Evolutionary conservation across 768 basidiomycete genomes (phyloP).

Genomic region (Phlegmacium glaucopus): DNA sequence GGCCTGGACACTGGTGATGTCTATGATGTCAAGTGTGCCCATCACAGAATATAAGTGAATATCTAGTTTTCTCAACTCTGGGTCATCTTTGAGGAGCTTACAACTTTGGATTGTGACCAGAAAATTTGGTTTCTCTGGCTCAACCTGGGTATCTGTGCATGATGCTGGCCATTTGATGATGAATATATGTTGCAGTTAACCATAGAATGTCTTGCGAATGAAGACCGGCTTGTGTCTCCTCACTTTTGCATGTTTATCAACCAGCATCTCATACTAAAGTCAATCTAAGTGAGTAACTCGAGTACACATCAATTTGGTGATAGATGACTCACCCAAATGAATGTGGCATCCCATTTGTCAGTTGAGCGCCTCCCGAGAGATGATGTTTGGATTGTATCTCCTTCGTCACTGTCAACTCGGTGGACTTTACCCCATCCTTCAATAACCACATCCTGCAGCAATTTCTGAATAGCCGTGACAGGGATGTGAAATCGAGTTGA

Average conservation of each 20-base stretch:
- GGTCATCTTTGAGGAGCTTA: conserved; percentile 9
- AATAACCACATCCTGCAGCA: conserved; percentile 8
- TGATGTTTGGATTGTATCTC: conserved; percentile 18
- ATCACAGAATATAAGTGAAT: conserved; percentile 16
- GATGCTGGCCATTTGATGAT: conserved; percentile 13
- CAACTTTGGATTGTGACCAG: conserved; percentile 21
- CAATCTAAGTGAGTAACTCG: neutral
- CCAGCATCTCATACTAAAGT: conserved; percentile 33
- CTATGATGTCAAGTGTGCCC: conserved; percentile 16
- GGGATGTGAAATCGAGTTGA: conserved; percentile 12
- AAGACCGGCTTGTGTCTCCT: conserved; percentile 1
- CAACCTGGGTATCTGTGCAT: neutral
- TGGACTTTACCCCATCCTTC: conserved; percentile 29
- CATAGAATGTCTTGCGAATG: conserved; percentile 6
- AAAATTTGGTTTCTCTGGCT: conserved; percentile 11
- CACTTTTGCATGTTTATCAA: conserved; percentile 23
- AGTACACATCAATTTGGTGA: neutral
- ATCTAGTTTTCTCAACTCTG: conserved; percentile 8
- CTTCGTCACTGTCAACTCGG: conserved; percentile 18
- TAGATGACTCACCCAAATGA: conserved; percentile 26
- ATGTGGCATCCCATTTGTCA: conserved; percentile 28
- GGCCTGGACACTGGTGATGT: conserved; percentile 20
- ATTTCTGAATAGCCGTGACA: conserved; percentile 5
- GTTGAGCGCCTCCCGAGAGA: conserved; percentile 4
- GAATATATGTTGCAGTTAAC: conserved; percentile 27